phyloP scores from a whole-genome alignment of 495 filamentous ascomycete genomes.

The Penicillium coffeae region DNA sequence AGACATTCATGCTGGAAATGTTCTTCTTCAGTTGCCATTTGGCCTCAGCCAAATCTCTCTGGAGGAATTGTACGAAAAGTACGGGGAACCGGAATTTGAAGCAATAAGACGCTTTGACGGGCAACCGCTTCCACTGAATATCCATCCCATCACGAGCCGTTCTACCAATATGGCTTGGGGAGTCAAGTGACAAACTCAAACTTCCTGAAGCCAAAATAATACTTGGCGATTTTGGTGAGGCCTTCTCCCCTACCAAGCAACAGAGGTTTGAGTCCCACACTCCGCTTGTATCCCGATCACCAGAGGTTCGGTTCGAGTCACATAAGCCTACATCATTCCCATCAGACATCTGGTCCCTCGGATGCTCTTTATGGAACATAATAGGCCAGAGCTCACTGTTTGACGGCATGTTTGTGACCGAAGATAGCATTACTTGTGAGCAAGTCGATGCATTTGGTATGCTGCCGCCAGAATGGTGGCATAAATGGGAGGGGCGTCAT shows the following conservation, averaged over 20 bases:
- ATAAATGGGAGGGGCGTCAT: slow-evolving; percentile 14
- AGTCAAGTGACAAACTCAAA: background rate
- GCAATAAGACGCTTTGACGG: background rate
- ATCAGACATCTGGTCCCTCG: background rate
- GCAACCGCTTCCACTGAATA: background rate
- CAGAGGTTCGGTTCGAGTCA: background rate
- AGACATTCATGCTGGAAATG: slow-evolving; percentile 29
- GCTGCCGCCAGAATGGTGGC: slow-evolving; percentile 27
- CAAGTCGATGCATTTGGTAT: slow-evolving; percentile 34
- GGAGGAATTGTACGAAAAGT: background rate
- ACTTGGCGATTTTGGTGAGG: background rate
- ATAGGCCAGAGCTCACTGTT: background rate
- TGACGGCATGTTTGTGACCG: background rate
- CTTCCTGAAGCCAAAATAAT: background rate
- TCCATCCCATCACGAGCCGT: background rate
- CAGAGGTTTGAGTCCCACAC: background rate
- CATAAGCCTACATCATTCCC: background rate
- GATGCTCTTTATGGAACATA: background rate
- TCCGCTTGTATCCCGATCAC: background rate
- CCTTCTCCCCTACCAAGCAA: background rate
- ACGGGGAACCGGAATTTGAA: background rate
- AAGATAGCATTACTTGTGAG: slow-evolving; percentile 28
- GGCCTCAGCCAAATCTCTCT: background rate
- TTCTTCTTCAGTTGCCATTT: slow-evolving; percentile 19
- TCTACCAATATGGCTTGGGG: background rate